Evolutionary conservation across 352 stramenopile species (phyloP), one percentile per base, ranked within the genome.

Genomic region (Phytophthora sansomeana): DNA sequence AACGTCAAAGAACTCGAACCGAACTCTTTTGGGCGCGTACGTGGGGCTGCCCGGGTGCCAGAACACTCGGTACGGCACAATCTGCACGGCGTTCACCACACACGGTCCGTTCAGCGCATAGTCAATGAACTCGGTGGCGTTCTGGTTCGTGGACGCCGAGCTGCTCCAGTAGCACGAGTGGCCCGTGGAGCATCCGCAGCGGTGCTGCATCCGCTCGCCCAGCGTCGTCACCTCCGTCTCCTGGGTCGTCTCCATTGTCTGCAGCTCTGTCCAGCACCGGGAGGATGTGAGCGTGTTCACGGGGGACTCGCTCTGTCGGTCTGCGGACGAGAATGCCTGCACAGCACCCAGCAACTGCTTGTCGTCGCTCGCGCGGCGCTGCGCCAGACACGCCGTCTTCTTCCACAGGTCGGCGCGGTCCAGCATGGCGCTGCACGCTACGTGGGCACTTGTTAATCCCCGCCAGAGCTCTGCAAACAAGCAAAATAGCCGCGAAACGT

Each of bases 161-260:
- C 87, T 94, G 79, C 87, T 95, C 87, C 87, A 95, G 66, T 93
- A 95, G 75, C 87, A 95, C 36, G 81, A 90, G 41, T 81, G 80
- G 3, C 82, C 83, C 4, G 72, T 78, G 4, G 84, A 92, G 63
- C 87, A 95, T 21, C 87, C 85, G 57, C 87, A 95, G 32, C 74
- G 72, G 30, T 80, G 62, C 62, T 91, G 84, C n/a, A 87, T 77
- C 11, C 81, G 78, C 44, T 90, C 80, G 13, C 78, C 82, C 17
- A 91, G 66, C 9, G 78, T 83, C 76, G 78, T 77, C 6, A 81
- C 48, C 11, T 82, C 62, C 8, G 72, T 42, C 8, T 85, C 72
- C 39, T 80, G 56, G 33, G 78, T 55, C 29, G 61, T 58, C 30
- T 73, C 72, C 13, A 67, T 51, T n/a, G 36, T 74, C 16, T 80